Base-by-base conservation (phyloP, 345 rosid species). In the Salix arbutifolia region DNA sequence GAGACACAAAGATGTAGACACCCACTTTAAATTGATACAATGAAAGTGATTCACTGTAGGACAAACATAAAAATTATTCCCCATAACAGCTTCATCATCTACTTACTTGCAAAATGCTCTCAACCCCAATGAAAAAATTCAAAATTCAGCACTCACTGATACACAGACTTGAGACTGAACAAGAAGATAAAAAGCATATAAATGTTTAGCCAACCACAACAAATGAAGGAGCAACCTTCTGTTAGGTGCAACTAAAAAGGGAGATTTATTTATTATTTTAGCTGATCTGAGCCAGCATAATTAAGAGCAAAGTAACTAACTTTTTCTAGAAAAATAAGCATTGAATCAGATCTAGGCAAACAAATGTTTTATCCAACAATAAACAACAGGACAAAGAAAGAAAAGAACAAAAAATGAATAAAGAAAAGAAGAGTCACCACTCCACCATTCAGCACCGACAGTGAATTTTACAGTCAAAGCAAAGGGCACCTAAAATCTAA, bases 261-360 rank as follows among this genome's bases (percentile, higher is more conserved):
- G n/a, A 10, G n/a, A 21, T 19, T 2, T 8, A 53, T 53, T 53
- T 53, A 8, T 19, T 21, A 53, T 7, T 18, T 10, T 18, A 71
- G 30, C 35, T 71, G 44, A n/a, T 40, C 40, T 17, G 69, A 8
- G 40, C 48, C 19, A 3, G 17, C 44, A 8, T 60, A 14, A 60
- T n/a, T 31, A n/a, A 3, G 31, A 56, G 60, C 25, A 56, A 16
- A 21, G 6, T 6, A 53, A 53, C 7, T 21, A 33, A 1, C 7
- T 33, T 72, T 53, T 28, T 31, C 69, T 65, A 65, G 38, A 26
- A 70, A 48, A 26, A 3, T 68, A n/a, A 73, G 44, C n/a, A 44
- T n/a, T 4, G 13, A 65, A 65, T 9, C 70, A 75, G 71, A 75
- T 66, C 71, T 75, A 75, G 71, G 17, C 31, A 33, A 50, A 50